Conservation (phyloP, 768 basidiomycete species). For the Hygrocybe punicea region DNA sequence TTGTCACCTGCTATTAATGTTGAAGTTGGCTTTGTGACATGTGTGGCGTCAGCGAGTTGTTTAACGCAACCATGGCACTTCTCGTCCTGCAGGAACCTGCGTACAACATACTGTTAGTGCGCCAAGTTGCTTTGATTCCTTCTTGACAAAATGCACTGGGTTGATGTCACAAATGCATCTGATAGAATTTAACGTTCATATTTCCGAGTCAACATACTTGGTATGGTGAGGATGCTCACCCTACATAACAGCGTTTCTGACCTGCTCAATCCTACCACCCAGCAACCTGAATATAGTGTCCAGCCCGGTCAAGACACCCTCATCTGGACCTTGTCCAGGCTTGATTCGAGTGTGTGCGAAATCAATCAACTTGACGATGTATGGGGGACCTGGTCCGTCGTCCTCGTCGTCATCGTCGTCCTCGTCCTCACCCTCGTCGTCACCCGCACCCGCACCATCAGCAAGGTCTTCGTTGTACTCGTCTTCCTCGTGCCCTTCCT, state of each 20-base stretch:
- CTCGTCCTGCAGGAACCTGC: background rate
- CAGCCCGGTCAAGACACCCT: constrained; percentile 72
- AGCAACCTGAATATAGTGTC: constrained; percentile 61
- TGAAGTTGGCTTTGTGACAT: no score
- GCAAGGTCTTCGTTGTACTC: constrained; percentile 35
- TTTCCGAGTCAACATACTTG: background rate
- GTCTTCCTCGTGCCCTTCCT: constrained; percentile 10
- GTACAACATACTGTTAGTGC: background rate
- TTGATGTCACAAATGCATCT: background rate
- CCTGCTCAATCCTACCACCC: constrained; percentile 50
- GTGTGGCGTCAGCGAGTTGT: no score
- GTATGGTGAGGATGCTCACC: background rate
- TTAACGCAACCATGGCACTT: no score
- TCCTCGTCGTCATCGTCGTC: constrained; percentile 39
- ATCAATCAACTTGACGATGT: constrained; percentile 80
- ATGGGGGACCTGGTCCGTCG: constrained; percentile 47
- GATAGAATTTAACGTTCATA: background rate
- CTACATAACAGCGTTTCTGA: constrained; percentile 20
- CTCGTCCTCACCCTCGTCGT: constrained; percentile 36
- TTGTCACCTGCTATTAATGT: no score
- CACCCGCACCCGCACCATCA: constrained; percentile 34
- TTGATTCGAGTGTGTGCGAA: constrained; percentile 82
- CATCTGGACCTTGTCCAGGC: constrained; percentile 73
- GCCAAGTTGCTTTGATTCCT: background rate
- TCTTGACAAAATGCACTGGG: background rate